These are phyloP conservation scores for Daphne laureola DNA, from an alignment of 441 rosid species.

Conservation along the genomic window DNA sequence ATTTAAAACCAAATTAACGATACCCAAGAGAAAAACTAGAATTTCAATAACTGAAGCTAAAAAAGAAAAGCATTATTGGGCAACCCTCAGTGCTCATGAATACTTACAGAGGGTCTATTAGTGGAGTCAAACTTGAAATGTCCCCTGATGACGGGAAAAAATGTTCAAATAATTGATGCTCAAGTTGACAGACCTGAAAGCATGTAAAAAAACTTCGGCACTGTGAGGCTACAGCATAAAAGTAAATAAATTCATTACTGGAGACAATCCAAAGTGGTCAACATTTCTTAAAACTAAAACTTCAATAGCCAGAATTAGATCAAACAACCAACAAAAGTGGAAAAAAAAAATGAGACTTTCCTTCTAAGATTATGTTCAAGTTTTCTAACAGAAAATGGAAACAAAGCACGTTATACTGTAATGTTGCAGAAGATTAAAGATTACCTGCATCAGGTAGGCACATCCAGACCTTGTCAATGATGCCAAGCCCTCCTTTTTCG, in stretches of 20 bases:
- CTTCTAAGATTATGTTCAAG: too few relatives aligned
- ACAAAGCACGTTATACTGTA: too few relatives aligned
- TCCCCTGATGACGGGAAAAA: conserved; percentile 91
- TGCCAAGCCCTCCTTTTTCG: conserved; percentile 90
- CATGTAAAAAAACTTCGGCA: background rate
- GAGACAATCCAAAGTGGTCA: too few relatives aligned
- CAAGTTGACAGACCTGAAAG: conserved; percentile 92
- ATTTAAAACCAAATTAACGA: conserved; percentile 5
- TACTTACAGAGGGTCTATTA: conserved; percentile 89
- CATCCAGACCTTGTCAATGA: conserved; percentile 97
- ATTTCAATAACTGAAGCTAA: background rate
- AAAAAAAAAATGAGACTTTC: too few relatives aligned
- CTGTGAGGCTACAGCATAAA: too few relatives aligned
- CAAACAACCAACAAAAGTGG: too few relatives aligned
- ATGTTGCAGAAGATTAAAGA: background rate
- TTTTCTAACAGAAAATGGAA: too few relatives aligned
- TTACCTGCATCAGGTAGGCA: conserved; percentile 93
- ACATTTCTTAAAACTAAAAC: too few relatives aligned
- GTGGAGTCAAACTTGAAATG: conserved; percentile 82
- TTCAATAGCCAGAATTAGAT: too few relatives aligned
- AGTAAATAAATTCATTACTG: too few relatives aligned
- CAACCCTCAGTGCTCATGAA: conserved; percentile 8
- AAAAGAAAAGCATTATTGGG: background rate
- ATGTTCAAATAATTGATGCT: conserved; percentile 92
- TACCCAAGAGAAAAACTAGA: conserved; percentile 2